Evolutionary conservation across 108 stramenopile species (phyloP).

Genomic region (Skeletonema marinoi): DNA sequence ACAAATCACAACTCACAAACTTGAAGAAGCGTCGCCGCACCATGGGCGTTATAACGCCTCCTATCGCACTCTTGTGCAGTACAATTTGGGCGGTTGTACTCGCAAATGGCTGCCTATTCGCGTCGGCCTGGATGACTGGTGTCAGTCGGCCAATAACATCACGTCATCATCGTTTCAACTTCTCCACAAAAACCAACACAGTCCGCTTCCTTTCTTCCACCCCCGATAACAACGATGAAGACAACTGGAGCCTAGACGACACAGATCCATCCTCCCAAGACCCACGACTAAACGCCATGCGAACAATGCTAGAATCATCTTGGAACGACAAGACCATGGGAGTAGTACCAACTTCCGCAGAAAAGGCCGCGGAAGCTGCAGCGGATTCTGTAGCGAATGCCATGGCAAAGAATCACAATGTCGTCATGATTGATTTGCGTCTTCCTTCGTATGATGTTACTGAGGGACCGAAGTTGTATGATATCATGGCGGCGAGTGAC

Average conservation of each 20-base stretch:
- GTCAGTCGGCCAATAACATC: neutral
- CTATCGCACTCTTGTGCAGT: neutral
- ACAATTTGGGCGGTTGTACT: neutral
- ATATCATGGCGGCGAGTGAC: slow-evolving; percentile 22
- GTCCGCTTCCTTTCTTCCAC: neutral
- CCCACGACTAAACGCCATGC: slow-evolving; percentile 36
- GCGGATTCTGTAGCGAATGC: slow-evolving; percentile 35
- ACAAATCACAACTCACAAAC: too few species aligned
- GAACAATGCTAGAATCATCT: slow-evolving; percentile 45
- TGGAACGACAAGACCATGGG: slow-evolving; percentile 48
- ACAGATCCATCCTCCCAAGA: neutral
- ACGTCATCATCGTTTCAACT: neutral
- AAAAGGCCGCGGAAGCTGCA: slow-evolving; percentile 31
- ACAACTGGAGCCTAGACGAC: slow-evolving; percentile 19
- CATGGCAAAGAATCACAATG: slow-evolving; percentile 28
- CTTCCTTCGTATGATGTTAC: slow-evolving; percentile 48
- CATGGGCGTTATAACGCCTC: neutral
- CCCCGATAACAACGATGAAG: slow-evolving; percentile 1
- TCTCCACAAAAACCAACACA: neutral
- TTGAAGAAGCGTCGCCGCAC: too few species aligned
- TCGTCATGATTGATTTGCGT: slow-evolving; percentile 43
- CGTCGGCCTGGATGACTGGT: neutral
- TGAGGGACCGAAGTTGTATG: slow-evolving; percentile 43
- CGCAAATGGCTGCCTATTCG: neutral
- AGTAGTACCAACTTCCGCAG: slow-evolving; percentile 18